Base-by-base conservation (phyloP, 768 basidiomycete species). In the Mycena epipterygia region DNA sequence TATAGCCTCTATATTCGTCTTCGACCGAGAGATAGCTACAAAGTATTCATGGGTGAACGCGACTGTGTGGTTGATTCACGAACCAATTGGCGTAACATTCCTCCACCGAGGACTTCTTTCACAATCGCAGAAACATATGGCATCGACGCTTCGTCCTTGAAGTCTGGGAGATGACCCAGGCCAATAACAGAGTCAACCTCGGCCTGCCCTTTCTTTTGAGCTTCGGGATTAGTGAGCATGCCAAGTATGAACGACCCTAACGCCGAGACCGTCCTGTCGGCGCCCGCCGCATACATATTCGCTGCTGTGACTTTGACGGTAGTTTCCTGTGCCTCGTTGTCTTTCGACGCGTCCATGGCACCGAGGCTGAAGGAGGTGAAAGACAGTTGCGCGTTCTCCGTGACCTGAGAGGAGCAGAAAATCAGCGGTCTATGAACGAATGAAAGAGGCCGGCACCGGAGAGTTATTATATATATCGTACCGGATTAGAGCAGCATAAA, bases 181-280 rank as follows among this genome's bases (percentile, higher is more conserved):
- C 80, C 80, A 30, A 82, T 67, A 6, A 82, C 79, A 11, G 71
- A 37, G 57, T 85, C 84, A 13, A 86, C 71, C 65, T 85, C 84
- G 0, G 73, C 79, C 68, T 84, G 83, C 14, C 79, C 81, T 19
- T 76, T 37, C 71, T 70, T 60, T 82, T n/a, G 83, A n/a, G 81
- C 74, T 3, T 81, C 79, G 1, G 82, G 84, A 60, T 81, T 72
- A n/a, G 80, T 71, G 12, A 77, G 72, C 81, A 85, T 83, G 21
- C 80, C 80, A 9, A 82, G 74, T 49, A 83, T 67, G 51, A 85
- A 82, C 5, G 76, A 77, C n/a, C 75, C 74, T 5, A 84, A 68
- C 0, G 78, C 77, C 12, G 80, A 79, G 2, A 80, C 77, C 4
- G 81, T 81, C 76, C 80, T 81, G 61, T 84, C 81, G 21, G 76